Conservation (phyloP, 352 stramenopile species). For the Blastocystis sp. region DNA sequence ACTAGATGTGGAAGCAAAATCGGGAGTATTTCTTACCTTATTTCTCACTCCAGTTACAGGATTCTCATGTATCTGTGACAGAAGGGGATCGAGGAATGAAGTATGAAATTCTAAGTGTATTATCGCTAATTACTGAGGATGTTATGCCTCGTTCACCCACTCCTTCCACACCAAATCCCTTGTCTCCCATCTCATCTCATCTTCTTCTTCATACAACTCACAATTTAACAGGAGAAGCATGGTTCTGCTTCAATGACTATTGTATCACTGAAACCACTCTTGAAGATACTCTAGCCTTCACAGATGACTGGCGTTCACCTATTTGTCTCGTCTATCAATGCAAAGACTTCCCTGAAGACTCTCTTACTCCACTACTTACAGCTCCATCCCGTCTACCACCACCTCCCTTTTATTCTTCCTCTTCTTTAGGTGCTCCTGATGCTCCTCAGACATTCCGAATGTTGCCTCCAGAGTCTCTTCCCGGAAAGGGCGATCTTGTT, state of each 20-base stretch:
- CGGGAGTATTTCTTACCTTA: neutral
- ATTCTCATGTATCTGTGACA: neutral
- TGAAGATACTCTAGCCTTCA: constrained; percentile 78
- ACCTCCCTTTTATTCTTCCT: constrained; percentile 30
- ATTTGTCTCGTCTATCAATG: constrained; percentile 28
- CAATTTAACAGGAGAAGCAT: constrained; percentile 64
- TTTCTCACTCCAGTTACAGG: neutral
- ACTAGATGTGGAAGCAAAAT: constrained; percentile 43
- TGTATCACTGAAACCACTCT: constrained; percentile 73
- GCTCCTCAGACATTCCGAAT: neutral
- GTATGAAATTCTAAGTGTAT: neutral
- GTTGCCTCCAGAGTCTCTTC: constrained; percentile 69
- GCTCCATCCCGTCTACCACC: neutral
- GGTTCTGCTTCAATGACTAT: constrained; percentile 82
- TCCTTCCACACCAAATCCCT: too few relatives aligned
- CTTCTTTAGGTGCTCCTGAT: neutral
- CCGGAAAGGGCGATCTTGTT: constrained; percentile 76
- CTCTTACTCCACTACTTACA: neutral
- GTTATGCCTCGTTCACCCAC: neutral
- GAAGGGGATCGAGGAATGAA: neutral
- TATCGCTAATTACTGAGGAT: constrained; percentile 1
- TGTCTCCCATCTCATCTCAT: neutral
- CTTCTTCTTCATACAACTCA: constrained; percentile 35
- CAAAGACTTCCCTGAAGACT: neutral
- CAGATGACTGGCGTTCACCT: constrained; percentile 40